phyloP scores from a whole-genome alignment of 2,329 filamentous ascomycete species.

The Harringtonia aguacate region DNA sequence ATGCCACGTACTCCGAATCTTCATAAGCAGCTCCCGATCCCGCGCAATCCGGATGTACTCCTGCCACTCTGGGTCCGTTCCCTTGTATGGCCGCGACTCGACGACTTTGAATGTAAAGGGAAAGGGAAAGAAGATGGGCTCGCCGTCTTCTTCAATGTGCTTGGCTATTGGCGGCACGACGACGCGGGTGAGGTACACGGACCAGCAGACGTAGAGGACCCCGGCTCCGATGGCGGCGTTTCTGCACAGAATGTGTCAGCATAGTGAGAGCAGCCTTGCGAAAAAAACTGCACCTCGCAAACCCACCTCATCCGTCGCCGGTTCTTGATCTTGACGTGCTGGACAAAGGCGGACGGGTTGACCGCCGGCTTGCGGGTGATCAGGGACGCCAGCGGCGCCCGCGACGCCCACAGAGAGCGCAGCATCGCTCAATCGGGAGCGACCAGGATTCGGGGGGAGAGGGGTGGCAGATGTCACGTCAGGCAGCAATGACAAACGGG shows the following conservation, averaged over 20 bases:
- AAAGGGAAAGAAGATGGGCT: slow-evolving; percentile 48
- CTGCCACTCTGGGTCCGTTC: slow-evolving; percentile 52
- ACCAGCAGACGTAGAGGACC: slow-evolving; percentile 12
- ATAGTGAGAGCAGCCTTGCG: background rate
- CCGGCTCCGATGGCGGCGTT: slow-evolving; percentile 10
- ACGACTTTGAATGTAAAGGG: slow-evolving; percentile 44
- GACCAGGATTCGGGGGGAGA: too few relatives aligned
- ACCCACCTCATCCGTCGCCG: slow-evolving; percentile 7
- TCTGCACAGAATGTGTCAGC: background rate
- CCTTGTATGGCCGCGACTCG: slow-evolving; percentile 38
- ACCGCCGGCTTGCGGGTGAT: slow-evolving; percentile 1
- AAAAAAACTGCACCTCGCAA: background rate
- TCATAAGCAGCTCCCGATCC: slow-evolving; percentile 34
- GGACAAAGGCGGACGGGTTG: slow-evolving; percentile 4
- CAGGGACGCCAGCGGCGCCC: slow-evolving; percentile 5
- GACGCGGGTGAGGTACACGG: slow-evolving; percentile 27
- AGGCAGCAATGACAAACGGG: too few relatives aligned
- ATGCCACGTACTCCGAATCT: slow-evolving; percentile 32
- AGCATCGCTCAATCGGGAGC: slow-evolving; percentile 8
- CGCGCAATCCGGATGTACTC: slow-evolving; percentile 48
- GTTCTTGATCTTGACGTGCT: slow-evolving; percentile 9
- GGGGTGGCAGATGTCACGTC: too few relatives aligned
- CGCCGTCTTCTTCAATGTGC: slow-evolving; percentile 16
- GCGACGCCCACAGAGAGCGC: slow-evolving; percentile 7
- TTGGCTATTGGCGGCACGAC: slow-evolving; percentile 29